These are phyloP conservation scores for Linanthus parryae DNA, from an alignment of 148 eudicot species.

Conservation along the genomic window DNA sequence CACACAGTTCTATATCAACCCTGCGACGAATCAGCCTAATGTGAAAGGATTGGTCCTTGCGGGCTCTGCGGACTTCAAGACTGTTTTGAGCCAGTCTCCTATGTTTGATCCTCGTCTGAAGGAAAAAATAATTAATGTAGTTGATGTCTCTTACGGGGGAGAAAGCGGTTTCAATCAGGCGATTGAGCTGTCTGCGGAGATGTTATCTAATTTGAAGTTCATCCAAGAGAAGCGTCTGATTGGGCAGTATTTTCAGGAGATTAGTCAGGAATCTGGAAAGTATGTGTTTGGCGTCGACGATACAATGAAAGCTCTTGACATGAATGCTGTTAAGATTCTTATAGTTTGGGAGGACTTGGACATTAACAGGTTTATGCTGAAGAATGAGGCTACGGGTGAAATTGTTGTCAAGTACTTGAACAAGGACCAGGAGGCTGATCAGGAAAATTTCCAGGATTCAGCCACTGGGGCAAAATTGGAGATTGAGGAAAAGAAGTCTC, in stretches of 20 bases:
- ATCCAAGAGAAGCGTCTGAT: constrained; percentile 23
- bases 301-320: constrained; percentile 22
- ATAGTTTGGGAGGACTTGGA: constrained; percentile 28
- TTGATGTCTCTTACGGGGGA: constrained; percentile 26
- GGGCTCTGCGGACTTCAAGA: constrained; percentile 28
- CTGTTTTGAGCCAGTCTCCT: constrained; percentile 23
- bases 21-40: constrained; percentile 30
- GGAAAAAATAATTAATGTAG: constrained; percentile 22
- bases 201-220: constrained; percentile 21
- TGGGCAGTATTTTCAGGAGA: constrained; percentile 25
- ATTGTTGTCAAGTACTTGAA: constrained; percentile 21
- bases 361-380: constrained; percentile 18
- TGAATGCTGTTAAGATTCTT: constrained; percentile 23
- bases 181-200: constrained; percentile 24
- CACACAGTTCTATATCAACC: constrained; percentile 21
- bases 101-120: constrained; percentile 26
- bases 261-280: constrained; percentile 24
- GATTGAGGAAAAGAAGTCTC: constrained; percentile 21
- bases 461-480: constrained; percentile 17
- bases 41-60: constrained; percentile 22
- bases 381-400: constrained; percentile 17
- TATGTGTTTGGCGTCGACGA: constrained; percentile 27
- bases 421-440: constrained; percentile 21
- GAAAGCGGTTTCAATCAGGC: constrained; percentile 29
- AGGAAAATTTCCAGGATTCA: constrained; percentile 17